phyloP scores from a whole-genome alignment of 177 flowering plant genomes.

The Vitis hybrid region DNA sequence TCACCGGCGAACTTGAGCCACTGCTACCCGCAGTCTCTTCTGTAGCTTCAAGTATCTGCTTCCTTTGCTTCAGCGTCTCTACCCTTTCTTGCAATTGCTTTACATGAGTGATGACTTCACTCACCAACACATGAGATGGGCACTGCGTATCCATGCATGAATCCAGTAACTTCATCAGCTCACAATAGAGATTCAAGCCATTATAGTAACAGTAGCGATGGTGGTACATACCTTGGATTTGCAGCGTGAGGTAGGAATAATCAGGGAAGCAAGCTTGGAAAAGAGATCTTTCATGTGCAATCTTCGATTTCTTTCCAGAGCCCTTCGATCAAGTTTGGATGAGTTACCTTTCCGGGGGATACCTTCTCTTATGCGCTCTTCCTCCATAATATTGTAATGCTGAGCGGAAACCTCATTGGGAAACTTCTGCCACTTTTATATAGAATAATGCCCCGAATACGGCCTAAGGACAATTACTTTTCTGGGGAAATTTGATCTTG shows the following conservation, averaged over 20 bases:
- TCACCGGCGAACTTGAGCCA: too few species aligned
- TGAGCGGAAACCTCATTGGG: too few species aligned
- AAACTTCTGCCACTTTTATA: too few species aligned
- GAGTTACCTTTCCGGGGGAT: background rate
- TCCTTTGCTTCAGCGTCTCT: slow-evolving; percentile 11
- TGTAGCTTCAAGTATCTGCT: background rate
- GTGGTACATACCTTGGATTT: background rate
- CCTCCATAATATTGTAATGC: too few species aligned
- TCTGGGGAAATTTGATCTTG: too few species aligned
- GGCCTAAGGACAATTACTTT: too few species aligned
- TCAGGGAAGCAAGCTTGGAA: background rate
- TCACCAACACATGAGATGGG: background rate
- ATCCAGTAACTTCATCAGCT: background rate
- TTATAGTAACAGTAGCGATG: background rate
- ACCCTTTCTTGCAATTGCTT: slow-evolving; percentile 7
- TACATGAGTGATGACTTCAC: slow-evolving; percentile 11
- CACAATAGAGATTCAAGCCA: background rate
- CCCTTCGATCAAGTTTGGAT: background rate
- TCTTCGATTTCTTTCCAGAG: background rate
- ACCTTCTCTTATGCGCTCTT: too few species aligned
- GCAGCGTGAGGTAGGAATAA: background rate
- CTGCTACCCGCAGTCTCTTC: too few species aligned
- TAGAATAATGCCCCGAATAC: too few species aligned
- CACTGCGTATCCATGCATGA: background rate
- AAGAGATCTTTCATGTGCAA: slow-evolving; percentile 2